Percentiles rank a stretch among this genome's conserved stretches.
These are phyloP conservation scores for Eragrostis nindensis DNA, from an alignment of 176 grass and related monocot species.

Conservation along the genomic window DNA sequence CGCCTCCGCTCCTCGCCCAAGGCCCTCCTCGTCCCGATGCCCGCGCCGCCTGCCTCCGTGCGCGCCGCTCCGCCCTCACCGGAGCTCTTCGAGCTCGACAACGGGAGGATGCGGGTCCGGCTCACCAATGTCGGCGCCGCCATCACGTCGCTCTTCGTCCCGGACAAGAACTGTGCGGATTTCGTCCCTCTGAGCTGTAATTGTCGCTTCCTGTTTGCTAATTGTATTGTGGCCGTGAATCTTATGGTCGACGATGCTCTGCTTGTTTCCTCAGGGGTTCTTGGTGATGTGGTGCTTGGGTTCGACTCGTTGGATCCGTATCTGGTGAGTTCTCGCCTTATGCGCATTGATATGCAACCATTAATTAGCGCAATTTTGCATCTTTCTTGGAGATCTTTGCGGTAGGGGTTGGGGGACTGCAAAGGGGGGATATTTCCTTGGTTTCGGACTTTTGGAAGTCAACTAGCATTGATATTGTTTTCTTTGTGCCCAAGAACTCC, in stretches of 20 bases:
- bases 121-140: conserved; percentile 81
- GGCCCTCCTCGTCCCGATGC: conserved; percentile 30
- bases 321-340: conserved; percentile 52
- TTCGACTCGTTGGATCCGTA: conserved; percentile 86
- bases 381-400: conserved; percentile 34
- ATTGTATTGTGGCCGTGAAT: neutral
- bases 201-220: neutral
- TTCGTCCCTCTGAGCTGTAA: neutral
- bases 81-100: conserved; percentile 70
- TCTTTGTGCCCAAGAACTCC: neutral
- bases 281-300: conserved; percentile 90
- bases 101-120: conserved; percentile 59
- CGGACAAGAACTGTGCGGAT: conserved; percentile 66
- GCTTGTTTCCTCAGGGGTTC: conserved; percentile 50
- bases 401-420: neutral
- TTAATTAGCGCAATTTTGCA: neutral
- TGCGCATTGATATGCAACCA: neutral
- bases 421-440: conserved; percentile 21
- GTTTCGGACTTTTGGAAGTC: conserved; percentile 20
- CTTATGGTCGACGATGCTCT: neutral
- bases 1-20: conserved; percentile 7
- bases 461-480: neutral
- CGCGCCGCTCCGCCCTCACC: conserved; percentile 3
- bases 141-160: conserved; percentile 76
- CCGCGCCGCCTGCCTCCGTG: neutral